Evolutionary conservation across 805 yeast species (phyloP), one percentile per base, ranked within the genome.

Genomic region (Yarrowia sp.): DNA sequence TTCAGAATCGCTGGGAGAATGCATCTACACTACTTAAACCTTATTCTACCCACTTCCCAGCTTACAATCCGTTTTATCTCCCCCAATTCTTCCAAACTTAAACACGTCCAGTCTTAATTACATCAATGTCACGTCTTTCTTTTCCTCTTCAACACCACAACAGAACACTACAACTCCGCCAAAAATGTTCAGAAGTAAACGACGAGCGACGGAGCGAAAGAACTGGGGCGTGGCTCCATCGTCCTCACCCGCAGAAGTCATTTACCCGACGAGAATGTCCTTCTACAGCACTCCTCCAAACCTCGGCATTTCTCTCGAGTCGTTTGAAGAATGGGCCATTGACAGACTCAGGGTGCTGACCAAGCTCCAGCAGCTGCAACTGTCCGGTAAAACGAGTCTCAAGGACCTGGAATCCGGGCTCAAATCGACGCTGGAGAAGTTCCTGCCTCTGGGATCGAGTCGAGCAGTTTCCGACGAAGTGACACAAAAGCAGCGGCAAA

Each of bases 311-410:
- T 91, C 98, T 0, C 78, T 95, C 16, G 98, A 93, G 72, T 91
- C 95, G 74, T 95, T 95, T 78, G 99, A 95, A 79, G 83, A 84
- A 5, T 95, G 98, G 97, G 98, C 98, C 5, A 89, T 95, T 68
- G 98, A 94, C 75, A 81, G 99, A 70, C 82, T 94, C 71, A 87
- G 89, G 75, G 86, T 95, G 9, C 82, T 95, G 70, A 40, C 40
- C 4, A 63, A 63, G 16, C 19, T 63, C 7, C 67, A 63, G 53
- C 67, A 48, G 46, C 48, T 41, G 1, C 56, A 48, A n/a, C 48
- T 35, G 38, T 40, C 32, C n/a, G 84, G 92, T 68, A 97, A 92
- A 75, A 88, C 95, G 64, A 98, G 94, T 74, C 84, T 91, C 0
- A 86, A 90, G 71, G 97, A 92, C 69, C 85, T 86, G 43, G 94